A percentile compares a stretch with the other conserved stretches of the same genome.
phyloP scores from a whole-genome alignment of 2,329 filamentous ascomycete species.

The Alternaria gaisen region DNA sequence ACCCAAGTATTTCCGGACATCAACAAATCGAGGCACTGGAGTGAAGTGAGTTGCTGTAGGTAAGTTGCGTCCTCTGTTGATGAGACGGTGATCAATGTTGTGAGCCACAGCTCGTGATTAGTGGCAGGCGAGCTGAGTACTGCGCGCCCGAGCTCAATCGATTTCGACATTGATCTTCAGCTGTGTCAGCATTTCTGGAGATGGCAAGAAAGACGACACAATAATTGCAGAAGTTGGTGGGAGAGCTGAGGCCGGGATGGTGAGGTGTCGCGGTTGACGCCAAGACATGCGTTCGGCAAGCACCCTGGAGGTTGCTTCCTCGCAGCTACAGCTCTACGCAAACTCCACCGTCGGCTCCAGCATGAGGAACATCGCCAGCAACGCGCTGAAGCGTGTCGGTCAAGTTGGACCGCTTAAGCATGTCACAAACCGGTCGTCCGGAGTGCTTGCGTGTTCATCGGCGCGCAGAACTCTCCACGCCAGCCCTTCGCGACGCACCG shows the following conservation, averaged over 20 bases:
- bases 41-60: conserved; percentile 28
- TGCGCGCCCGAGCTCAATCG: conserved; percentile 47
- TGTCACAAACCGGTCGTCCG: not conserved
- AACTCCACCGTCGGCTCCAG: conserved; percentile 17
- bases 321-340: conserved; percentile 13
- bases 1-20: conserved; percentile 45
- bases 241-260: not conserved
- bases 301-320: conserved; percentile 31
- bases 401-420: conserved; percentile 14
- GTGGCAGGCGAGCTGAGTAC: conserved; percentile 37
- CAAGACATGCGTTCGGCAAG: conserved; percentile 32
- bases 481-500: conserved; percentile 51
- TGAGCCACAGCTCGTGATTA: conserved; percentile 48
- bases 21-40: conserved; percentile 28
- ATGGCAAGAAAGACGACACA: conserved; percentile 5
- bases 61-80: conserved; percentile 36
- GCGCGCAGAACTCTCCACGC: conserved; percentile 34
- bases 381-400: conserved; percentile 30
- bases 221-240: conserved; percentile 6
- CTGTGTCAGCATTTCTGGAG: conserved; percentile 4
- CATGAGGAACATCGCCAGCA: conserved; percentile 35
- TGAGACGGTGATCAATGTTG: conserved; percentile 48
- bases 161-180: conserved; percentile 33
- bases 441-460: not conserved
- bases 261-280: conserved; percentile 14